A percentile compares a stretch with the other conserved stretches of the same genome.
Evolutionary conservation across 140 eudicot species (phyloP).

Genomic region (Flaveria floridana): DNA sequence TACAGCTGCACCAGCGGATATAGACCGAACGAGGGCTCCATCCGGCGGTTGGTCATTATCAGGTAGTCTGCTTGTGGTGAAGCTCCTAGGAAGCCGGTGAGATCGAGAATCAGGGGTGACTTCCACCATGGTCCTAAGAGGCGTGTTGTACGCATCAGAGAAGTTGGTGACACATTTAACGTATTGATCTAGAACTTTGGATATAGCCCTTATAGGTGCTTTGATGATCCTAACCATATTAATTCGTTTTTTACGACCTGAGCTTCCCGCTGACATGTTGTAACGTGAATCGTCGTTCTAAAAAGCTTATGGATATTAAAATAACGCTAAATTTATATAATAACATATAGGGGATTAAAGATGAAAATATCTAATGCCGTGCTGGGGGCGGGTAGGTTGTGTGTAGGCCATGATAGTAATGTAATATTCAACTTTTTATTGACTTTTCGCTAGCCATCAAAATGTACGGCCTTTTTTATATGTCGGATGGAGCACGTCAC

Average conservation of each 20-base stretch:
- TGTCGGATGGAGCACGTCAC: not conserved
- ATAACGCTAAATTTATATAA: not conserved
- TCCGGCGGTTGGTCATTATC: conserved; percentile 10
- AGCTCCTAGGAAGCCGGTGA: conserved; percentile 23
- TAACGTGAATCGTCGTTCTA: not conserved
- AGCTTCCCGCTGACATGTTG: not conserved
- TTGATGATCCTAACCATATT: conserved; percentile 20
- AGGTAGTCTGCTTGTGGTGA: conserved; percentile 4
- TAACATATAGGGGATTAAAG: not conserved
- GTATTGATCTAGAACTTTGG: conserved; percentile 18
- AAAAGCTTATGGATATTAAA: too few species aligned
- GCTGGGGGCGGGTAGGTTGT: too few species aligned
- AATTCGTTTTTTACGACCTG: not conserved
- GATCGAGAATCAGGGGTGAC: not conserved
- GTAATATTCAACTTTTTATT: too few species aligned
- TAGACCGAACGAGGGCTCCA: conserved; percentile 25
- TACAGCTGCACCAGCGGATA: not conserved
- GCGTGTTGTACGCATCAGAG: not conserved
- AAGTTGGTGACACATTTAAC: conserved; percentile 23
- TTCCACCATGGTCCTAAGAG: not conserved
- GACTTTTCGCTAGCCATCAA: not conserved
- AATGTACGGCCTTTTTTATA: not conserved
- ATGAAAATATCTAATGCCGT: not conserved
- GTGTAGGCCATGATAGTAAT: not conserved
- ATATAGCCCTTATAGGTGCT: conserved; percentile 22